Base-by-base conservation (phyloP, 2,329 filamentous ascomycete genomes). In the Diaporthe citriasiana region DNA sequence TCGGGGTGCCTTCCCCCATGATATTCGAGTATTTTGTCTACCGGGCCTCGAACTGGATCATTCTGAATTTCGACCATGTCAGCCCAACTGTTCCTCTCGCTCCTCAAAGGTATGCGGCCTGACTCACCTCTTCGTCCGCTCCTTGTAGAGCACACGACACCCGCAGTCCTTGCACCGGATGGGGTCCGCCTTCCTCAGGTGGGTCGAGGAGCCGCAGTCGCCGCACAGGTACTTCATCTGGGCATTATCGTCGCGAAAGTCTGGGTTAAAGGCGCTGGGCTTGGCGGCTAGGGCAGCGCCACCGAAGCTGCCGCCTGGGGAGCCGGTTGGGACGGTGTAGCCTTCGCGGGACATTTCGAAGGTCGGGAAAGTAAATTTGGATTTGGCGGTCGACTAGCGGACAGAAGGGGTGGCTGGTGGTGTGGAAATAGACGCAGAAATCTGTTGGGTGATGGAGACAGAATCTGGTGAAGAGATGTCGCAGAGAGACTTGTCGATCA, bases 11-110 rank as follows among this genome's bases (percentile, higher is more conserved):
- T 27, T 22, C n/a, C 25, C 12, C 45, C 33, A 25, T 22, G 17
- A 27, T 53, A n/a, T n/a, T 25, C 15, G 19, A 4, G 1, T 13
- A 1, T 53, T 25, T 13, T 7, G 50, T 88, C 84, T 71, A 98
- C 85, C 96, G 91, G 69, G 97, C 97, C 88, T 99, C 95, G 81
- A 99, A 98, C 86, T 99, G 97, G 69, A 98, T 95, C 95, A 98
- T 98, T 81, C 96, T 97, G 79, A 72, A 65, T 3, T 22, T 55
- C 19, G 13, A 73, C 25, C 71, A 30, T 30, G 72, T 82, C 72
- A 81, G 78, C 75, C 76, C 55, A 76, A 72, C 22, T 47, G 30
- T 27, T 45, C 8, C 4, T 47, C n/a, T 42, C 42, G 7, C n/a
- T 3, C 5, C 10, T n/a, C 59, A 33, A 33, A 35, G 15, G 40